Evolutionary conservation across 306 rosid species (phyloP).

Genomic region (Prunus davidiana): DNA sequence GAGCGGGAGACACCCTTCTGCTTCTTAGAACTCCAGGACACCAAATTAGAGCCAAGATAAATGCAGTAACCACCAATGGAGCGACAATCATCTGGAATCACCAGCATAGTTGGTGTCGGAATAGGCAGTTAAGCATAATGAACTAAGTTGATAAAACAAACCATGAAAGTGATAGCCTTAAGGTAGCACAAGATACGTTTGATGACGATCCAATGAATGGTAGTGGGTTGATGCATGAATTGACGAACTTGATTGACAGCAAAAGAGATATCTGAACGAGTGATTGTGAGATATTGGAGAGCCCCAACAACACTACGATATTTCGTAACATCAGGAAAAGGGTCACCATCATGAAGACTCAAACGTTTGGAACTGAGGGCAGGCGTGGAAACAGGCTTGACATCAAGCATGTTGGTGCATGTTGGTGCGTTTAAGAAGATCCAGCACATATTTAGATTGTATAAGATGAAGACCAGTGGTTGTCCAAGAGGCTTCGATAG

Average conservation of each 20-base stretch:
- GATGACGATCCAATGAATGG: no score
- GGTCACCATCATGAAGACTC: neutral
- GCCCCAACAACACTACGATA: neutral
- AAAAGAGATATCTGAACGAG: neutral
- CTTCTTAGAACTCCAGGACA: no score
- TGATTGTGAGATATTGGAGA: neutral
- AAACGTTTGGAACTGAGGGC: no score
- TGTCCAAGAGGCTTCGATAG: neutral
- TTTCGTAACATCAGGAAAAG: neutral
- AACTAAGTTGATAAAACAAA: no score
- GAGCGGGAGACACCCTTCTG: no score
- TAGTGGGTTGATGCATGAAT: no score
- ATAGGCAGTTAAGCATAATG: neutral
- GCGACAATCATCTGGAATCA: neutral
- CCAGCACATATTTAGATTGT: no score
- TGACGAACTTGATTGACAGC: no score
- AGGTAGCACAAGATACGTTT: no score
- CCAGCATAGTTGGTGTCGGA: neutral
- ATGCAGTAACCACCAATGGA: neutral
- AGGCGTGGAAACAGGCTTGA: neutral
- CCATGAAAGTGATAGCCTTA: no score
- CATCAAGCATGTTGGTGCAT: no score
- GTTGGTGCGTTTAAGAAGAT: no score
- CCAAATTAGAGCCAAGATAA: neutral
- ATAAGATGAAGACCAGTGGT: neutral